Evolutionary conservation across 768 basidiomycete species (phyloP).

Genomic region (Cystofilobasidium bisporidii): DNA sequence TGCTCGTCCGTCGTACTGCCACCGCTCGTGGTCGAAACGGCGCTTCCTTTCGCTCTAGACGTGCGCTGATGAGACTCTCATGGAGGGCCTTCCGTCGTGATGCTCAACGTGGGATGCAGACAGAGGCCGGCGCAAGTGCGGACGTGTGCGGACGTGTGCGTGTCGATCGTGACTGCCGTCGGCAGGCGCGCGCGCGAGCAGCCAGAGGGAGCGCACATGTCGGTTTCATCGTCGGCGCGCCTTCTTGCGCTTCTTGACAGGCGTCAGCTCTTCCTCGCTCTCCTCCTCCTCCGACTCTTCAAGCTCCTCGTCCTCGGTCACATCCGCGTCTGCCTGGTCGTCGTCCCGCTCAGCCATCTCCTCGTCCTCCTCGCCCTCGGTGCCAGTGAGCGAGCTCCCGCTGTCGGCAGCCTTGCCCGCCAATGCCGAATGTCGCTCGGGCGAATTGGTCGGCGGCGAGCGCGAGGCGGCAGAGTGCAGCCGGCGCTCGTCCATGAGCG

Average conservation of each 20-base stretch:
- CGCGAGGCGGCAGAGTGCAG: constrained; percentile 1
- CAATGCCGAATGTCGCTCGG: no score
- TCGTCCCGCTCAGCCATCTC: neutral
- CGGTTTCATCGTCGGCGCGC: neutral
- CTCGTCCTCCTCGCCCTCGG: neutral
- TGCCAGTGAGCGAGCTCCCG: neutral
- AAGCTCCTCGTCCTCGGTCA: neutral
- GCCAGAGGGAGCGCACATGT: no score
- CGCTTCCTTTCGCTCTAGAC: no score
- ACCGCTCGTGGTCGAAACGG: no score
- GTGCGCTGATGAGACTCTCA: no score
- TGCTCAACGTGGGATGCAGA: no score
- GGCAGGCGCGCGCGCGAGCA: no score
- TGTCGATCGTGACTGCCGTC: no score
- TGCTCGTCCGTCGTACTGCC: no score
- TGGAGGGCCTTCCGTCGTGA: no score
- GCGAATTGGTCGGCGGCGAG: neutral
- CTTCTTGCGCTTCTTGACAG: constrained; percentile 10
- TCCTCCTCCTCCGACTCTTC: constrained; percentile 1
- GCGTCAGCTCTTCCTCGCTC: constrained; percentile 7
- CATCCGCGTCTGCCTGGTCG: neutral
- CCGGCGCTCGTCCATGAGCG: neutral
- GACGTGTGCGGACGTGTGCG: no score
- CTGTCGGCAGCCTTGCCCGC: neutral
- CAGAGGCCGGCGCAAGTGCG: no score